These are phyloP conservation scores for Lactifluus volemus DNA, from an alignment of 768 basidiomycete species.

Conservation along the genomic window DNA sequence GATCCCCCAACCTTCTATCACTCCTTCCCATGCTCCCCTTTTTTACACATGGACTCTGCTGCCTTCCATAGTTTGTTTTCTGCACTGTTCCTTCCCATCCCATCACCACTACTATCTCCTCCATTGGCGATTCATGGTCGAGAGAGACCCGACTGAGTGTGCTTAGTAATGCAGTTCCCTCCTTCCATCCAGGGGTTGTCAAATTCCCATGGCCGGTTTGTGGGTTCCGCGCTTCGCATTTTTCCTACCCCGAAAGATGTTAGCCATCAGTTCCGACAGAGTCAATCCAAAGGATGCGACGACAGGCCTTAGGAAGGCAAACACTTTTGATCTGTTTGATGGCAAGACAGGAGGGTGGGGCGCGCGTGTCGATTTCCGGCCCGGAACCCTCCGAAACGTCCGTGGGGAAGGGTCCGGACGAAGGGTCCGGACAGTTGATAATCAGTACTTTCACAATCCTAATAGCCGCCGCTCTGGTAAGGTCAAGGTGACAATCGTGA, in stretches of 20 bases:
- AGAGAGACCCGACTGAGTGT: conserved; percentile 12
- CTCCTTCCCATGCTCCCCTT: not conserved
- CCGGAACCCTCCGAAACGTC: no score
- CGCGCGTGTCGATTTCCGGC: no score
- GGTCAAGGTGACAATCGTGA: no score
- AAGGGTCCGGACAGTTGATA: no score
- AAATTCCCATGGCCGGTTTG: conserved; percentile 15
- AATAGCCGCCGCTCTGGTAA: no score
- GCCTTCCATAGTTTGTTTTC: conserved; percentile 15
- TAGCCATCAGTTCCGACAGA: conserved; percentile 8
- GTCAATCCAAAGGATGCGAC: conserved; percentile 3
- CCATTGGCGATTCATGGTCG: conserved; percentile 6
- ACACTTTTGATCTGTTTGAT: conserved; percentile 44
- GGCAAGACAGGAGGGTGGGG: conserved; percentile 14
- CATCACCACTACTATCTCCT: not conserved
- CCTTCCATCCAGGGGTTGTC: conserved; percentile 11
- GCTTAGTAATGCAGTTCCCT: conserved; percentile 20
- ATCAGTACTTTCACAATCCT: no score
- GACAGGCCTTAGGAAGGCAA: conserved; percentile 40
- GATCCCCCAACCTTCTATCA: conserved; percentile 29
- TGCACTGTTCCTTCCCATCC: conserved; percentile 3
- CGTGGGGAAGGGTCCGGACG: no score
- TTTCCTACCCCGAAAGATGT: conserved; percentile 13
- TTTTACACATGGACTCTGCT: conserved; percentile 19
- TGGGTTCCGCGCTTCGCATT: not conserved